Conservation (phyloP, 306 rosid species). For the Prunus mongolica region DNA sequence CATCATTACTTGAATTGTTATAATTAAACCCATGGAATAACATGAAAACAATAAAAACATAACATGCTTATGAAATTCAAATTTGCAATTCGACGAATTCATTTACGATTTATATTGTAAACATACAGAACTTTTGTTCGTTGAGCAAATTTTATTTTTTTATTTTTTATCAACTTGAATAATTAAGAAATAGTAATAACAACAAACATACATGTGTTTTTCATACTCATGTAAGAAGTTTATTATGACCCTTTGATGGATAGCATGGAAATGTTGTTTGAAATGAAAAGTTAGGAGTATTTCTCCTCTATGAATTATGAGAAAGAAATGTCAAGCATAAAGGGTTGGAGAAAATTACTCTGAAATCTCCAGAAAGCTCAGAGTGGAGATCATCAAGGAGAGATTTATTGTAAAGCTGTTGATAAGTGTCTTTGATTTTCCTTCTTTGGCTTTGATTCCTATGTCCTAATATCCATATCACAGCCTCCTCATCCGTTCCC, state of each 20-base stretch:
- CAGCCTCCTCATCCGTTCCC: constrained; percentile 57
- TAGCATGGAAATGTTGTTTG: neutral
- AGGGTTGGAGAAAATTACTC: constrained; percentile 42
- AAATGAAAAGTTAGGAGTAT: neutral
- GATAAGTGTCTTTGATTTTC: constrained; percentile 66
- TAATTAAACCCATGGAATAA: neutral
- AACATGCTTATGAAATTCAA: neutral
- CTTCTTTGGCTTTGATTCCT: constrained; percentile 74
- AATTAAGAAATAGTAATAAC: neutral
- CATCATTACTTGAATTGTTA: constrained; percentile 9
- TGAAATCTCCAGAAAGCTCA: constrained; percentile 80
- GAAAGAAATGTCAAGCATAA: neutral
- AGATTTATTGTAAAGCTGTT: constrained; percentile 68
- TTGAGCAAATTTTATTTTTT: neutral
- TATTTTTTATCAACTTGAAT: neutral
- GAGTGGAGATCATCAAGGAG: constrained; percentile 58
- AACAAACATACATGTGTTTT: neutral
- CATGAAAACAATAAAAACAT: neutral
- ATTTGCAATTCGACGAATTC: neutral
- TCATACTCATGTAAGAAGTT: neutral
- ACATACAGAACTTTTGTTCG: neutral
- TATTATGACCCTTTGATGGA: neutral
- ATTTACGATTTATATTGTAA: neutral
- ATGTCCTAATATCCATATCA: constrained; percentile 71
- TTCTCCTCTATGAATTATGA: neutral